These are phyloP conservation scores for Haplosporangium sp. DNA, from an alignment of 371 early-diverging fungal genomes.

Conservation along the genomic window DNA sequence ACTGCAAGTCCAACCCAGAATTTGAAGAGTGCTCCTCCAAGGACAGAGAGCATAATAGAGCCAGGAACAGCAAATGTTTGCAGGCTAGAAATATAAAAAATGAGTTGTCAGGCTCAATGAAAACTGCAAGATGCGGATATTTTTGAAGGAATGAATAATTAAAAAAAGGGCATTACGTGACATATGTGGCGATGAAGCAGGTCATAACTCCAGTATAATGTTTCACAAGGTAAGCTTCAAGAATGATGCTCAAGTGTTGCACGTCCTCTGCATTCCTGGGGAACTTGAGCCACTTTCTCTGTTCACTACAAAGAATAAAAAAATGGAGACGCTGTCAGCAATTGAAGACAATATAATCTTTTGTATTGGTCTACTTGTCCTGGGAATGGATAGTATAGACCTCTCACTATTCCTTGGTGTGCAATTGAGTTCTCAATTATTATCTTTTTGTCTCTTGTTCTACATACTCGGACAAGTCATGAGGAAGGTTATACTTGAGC, in stretches of 20 bases:
- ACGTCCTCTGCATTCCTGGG: slow-evolving; percentile 66
- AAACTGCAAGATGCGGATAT: too few species aligned
- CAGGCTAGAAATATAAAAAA: slow-evolving; percentile 50
- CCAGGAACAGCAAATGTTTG: slow-evolving; percentile 74
- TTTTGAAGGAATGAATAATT: too few species aligned
- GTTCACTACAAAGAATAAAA: slow-evolving; percentile 55
- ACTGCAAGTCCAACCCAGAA: slow-evolving; percentile 66
- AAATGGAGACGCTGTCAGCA: background rate
- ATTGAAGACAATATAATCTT: background rate
- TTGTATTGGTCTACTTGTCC: too few species aligned
- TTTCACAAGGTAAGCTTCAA: slow-evolving; percentile 62
- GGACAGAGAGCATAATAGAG: slow-evolving; percentile 71
- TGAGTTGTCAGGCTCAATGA: background rate
- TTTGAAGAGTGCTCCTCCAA: slow-evolving; percentile 70
- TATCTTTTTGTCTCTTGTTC: too few species aligned
- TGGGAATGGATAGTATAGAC: background rate
- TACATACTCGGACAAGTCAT: slow-evolving; percentile 48
- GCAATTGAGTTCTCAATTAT: background rate
- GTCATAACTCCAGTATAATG: slow-evolving; percentile 65
- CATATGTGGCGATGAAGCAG: slow-evolving; percentile 62
- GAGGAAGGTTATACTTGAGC: slow-evolving; percentile 40
- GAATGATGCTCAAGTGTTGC: slow-evolving; percentile 60
- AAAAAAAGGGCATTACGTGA: slow-evolving; percentile 60
- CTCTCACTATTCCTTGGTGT: background rate
- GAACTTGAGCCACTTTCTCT: slow-evolving; percentile 64